Evolutionary conservation across 352 stramenopile species (phyloP).

Genomic region (Phytophthora aleatoria): DNA sequence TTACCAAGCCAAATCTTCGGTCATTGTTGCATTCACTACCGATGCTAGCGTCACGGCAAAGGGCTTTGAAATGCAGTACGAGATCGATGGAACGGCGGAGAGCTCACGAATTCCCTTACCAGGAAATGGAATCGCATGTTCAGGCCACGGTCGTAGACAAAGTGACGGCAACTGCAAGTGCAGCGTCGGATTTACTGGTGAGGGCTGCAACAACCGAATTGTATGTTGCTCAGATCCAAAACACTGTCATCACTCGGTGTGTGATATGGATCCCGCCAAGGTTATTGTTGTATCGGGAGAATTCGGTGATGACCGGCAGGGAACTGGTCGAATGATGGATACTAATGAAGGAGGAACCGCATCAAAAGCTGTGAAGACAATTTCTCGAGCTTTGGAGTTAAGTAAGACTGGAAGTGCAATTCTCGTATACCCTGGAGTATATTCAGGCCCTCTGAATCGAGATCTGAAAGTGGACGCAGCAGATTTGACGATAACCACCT

Average conservation of each 20-base stretch:
- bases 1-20: constrained; percentile 32
- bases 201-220: constrained; percentile 69
- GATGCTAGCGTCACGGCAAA: constrained; percentile 46
- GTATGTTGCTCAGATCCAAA: constrained; percentile 53
- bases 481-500: constrained; percentile 39
- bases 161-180: constrained; percentile 51
- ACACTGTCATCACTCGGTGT: constrained; percentile 47
- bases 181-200: constrained; percentile 71
- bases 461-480: constrained; percentile 23
- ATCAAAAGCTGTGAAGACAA: constrained; percentile 55
- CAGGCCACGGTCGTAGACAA: constrained; percentile 38
- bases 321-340: constrained; percentile 62
- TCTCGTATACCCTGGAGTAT: constrained; percentile 63
- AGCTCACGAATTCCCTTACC: constrained; percentile 41
- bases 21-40: constrained; percentile 47
- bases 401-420: constrained; percentile 41
- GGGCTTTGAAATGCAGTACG: constrained; percentile 58
- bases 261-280: constrained; percentile 31
- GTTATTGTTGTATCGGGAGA: constrained; percentile 63
- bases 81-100: constrained; percentile 30
- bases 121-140: constrained; percentile 33
- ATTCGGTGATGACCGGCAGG: constrained; percentile 54
- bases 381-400: constrained; percentile 46
- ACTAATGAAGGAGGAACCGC: constrained; percentile 52
- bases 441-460: constrained; percentile 45